Conservation (phyloP, 208 protist species). For the Crithidia thermophila region DNA sequence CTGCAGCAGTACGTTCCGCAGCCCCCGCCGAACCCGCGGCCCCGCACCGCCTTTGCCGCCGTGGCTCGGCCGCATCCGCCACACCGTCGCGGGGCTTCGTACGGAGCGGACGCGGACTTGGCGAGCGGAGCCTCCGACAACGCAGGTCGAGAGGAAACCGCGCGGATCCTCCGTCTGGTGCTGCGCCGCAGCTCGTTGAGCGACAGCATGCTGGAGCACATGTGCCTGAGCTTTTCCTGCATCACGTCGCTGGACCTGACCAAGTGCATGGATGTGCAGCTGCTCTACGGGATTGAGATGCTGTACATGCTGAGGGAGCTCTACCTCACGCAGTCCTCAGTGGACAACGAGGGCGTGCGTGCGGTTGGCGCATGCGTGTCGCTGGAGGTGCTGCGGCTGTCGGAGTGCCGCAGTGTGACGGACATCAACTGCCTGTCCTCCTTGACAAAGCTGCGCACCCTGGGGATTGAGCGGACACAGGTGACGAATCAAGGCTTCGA, state of each 20-base stretch:
- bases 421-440: conserved; percentile 49
- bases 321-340: conserved; percentile 28
- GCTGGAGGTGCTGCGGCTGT: conserved; percentile 52
- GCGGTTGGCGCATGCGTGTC: conserved; percentile 36
- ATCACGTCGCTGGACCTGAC: conserved; percentile 50
- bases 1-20: conserved; percentile 31
- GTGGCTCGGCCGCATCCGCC: background rate
- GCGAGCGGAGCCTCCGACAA: background rate
- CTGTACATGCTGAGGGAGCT: conserved; percentile 39
- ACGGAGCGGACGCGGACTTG: background rate
- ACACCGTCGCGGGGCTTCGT: background rate
- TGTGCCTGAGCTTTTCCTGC: conserved; percentile 16
- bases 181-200: conserved; percentile 25
- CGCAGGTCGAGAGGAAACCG: background rate
- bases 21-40: conserved; percentile 15
- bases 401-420: conserved; percentile 57
- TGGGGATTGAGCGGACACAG: conserved; percentile 59
- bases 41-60: conserved; percentile 9
- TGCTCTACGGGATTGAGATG: conserved; percentile 33
- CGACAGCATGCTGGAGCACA: conserved; percentile 18
- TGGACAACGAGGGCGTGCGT: conserved; percentile 50
- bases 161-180: conserved; percentile 16
- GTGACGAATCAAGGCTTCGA: conserved; percentile 62
- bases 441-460: conserved; percentile 40
- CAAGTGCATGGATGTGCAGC: conserved; percentile 46